Conservation (phyloP, 2,329 filamentous ascomycete genomes). For the Scorias spongiosa region DNA sequence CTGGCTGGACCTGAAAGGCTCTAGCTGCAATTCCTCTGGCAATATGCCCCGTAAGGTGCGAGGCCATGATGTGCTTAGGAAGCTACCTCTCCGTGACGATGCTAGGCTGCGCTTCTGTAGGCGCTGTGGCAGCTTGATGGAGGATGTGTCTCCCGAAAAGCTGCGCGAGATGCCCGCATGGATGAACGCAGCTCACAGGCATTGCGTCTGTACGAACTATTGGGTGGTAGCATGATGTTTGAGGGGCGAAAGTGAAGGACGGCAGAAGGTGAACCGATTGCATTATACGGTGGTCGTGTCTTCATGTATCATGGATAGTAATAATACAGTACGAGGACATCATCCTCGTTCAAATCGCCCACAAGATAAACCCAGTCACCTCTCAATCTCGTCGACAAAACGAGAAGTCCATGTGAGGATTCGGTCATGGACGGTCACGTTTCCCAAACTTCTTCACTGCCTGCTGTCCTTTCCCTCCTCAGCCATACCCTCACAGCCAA, state of each 20-base stretch:
- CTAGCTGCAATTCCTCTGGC: no score
- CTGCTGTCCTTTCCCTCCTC: constrained; percentile 42
- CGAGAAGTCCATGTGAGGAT: no score
- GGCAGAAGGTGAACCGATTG: no score
- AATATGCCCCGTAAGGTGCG: constrained; percentile 21
- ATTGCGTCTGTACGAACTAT: constrained; percentile 17
- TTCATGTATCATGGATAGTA: no score
- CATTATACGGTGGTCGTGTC: no score
- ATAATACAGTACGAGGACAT: no score
- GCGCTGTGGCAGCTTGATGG: constrained; percentile 31
- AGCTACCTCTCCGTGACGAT: constrained; percentile 25
- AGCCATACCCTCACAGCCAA: constrained; percentile 56
- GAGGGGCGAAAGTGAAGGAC: no score
- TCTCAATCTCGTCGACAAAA: no score
- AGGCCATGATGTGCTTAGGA: constrained; percentile 43
- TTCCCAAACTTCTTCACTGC: constrained; percentile 1
- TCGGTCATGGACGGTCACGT: no score
- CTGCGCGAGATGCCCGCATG: constrained; percentile 12
- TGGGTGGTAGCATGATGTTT: constrained; percentile 11
- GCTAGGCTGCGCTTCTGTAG: constrained; percentile 26
- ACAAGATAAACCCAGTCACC: no score
- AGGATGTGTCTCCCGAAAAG: constrained; percentile 24
- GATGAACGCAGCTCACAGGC: constrained; percentile 16
- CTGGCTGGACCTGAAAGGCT: constrained; percentile 39
- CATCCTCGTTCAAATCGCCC: no score